Base-by-base conservation (phyloP, 2,329 filamentous ascomycete genomes). In the Calonectria leucothoes region DNA sequence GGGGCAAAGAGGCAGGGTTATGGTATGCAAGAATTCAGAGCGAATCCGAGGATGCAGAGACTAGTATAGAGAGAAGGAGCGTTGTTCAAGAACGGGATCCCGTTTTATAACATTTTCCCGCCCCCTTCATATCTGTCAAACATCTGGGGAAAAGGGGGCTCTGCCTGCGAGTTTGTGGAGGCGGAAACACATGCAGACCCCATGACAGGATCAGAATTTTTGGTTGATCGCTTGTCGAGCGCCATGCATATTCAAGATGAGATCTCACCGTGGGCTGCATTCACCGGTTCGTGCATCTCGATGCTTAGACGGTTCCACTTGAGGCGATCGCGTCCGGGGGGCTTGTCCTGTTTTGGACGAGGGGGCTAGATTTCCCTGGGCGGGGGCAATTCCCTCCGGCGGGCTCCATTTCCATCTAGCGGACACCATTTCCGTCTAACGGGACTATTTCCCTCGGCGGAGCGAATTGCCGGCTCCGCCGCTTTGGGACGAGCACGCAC, bases 171-270 rank as follows among this genome's bases (percentile, higher is more conserved):
- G 27, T 23, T 61, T 35, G 33, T 14, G 29, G 64, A 61, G 42
- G 63, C 33, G 39, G 25, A n/a, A n/a, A 45, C 57, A 63, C 25
- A 35, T 51, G 37, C 51, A 42, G 63, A 49, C 25, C 25, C 39
- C 69, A 57, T 45, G 27, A 64, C 49, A 39, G 42, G 61, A 66
- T n/a, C 59, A 29, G 29, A 45, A 45, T 15, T 48, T 37, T 27
- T 23, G 39, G 39, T 42, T 37, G 63, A 66, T 57, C 52, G n/a
- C 45, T n/a, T 66, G 33, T 39, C 4, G 42, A n/a, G 33, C 63
- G 69, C 69, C 52, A 67, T 71, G 63, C 42, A 31, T 52, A 52
- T 49, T 39, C 20, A 52, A 52, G 45, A 59, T 35, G 55, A 59
- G 42, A 52, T 59, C 52, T 51, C 25, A n/a, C 37, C 20, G 64